Conservation (phyloP, 768 basidiomycete genomes). For the Royoungia palumana region DNA sequence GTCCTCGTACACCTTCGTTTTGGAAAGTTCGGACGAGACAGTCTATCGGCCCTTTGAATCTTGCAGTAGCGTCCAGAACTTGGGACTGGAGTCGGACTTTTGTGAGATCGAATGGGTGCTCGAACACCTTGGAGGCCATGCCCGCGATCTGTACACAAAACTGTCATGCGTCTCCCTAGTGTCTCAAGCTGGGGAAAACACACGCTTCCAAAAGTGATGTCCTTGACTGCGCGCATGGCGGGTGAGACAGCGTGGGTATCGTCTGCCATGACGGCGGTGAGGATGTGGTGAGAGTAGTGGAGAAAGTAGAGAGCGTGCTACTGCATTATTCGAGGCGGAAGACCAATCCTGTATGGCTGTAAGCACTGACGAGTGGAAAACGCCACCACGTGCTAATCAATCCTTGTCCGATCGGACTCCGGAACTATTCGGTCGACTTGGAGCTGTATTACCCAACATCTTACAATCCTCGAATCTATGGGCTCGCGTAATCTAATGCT, state of each 20-base stretch:
- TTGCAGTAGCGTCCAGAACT: constrained; percentile 62
- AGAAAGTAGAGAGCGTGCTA: constrained; percentile 13
- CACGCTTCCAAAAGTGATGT: constrained; percentile 58
- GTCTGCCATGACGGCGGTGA: constrained; percentile 19
- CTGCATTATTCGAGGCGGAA: constrained; percentile 21
- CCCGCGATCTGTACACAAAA: constrained; percentile 61
- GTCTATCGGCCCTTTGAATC: constrained; percentile 85
- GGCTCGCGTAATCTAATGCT: constrained; percentile 1
- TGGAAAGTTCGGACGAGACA: constrained; percentile 79
- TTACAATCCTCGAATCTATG: too few relatives aligned
- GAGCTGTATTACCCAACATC: too few relatives aligned
- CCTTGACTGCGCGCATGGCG: constrained; percentile 35
- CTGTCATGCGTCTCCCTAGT: background rate
- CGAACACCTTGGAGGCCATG: constrained; percentile 80
- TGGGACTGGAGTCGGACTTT: constrained; percentile 95
- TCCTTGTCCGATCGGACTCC: constrained; percentile 9
- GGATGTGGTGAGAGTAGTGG: background rate
- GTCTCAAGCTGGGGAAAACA: constrained; percentile 21
- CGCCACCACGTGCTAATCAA: constrained; percentile 7
- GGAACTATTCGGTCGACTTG: too few relatives aligned
- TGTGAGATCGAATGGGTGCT: constrained; percentile 93
- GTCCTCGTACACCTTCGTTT: constrained; percentile 77
- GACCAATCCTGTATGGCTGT: constrained; percentile 25
- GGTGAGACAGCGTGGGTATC: constrained; percentile 15
- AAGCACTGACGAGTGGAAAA: constrained; percentile 18